Conservation (phyloP, 1,139 yeast genomes). For the Taiozyma sp. region DNA sequence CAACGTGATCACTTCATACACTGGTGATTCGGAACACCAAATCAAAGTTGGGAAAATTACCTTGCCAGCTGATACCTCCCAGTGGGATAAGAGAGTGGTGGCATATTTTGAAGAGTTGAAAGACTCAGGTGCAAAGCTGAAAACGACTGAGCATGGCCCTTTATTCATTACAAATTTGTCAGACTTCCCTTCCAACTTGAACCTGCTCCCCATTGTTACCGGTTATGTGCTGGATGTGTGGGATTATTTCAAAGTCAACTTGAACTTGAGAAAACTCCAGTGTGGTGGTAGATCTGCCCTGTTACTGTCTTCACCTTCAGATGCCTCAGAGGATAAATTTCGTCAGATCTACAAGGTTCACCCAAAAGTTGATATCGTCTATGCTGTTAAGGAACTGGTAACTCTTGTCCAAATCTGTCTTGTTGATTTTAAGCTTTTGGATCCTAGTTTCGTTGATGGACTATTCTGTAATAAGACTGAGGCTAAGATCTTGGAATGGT, state of each 20-base stretch:
- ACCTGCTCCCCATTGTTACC: constrained; percentile 62
- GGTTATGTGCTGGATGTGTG: constrained; percentile 51
- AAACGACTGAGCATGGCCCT: constrained; percentile 47
- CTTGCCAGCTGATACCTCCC: constrained; percentile 46
- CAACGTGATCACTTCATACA: constrained; percentile 70
- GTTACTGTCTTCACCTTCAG: constrained; percentile 62
- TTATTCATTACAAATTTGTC: constrained; percentile 80
- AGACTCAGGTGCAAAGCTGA: constrained; percentile 53
- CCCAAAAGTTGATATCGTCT: constrained; percentile 34
- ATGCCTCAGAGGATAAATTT: constrained; percentile 80
- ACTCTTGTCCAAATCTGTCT: constrained; percentile 70
- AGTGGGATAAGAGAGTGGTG: constrained; percentile 56
- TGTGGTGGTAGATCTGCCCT: constrained; percentile 86
- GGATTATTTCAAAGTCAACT: constrained; percentile 60
- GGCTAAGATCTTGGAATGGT: constrained; percentile 72
- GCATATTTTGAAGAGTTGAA: constrained; percentile 64
- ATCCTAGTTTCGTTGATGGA: constrained; percentile 76
- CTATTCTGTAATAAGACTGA: constrained; percentile 74
- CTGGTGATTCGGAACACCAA: constrained; percentile 69
- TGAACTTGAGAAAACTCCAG: constrained; percentile 68
- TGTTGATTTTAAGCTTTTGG: constrained; percentile 71
- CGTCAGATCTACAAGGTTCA: constrained; percentile 65
- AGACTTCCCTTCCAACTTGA: constrained; percentile 71
- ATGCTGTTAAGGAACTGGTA: constrained; percentile 74
- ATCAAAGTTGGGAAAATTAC: constrained; percentile 59